These are phyloP conservation scores for Colletotrichum agaves DNA, from an alignment of 2,329 filamentous ascomycete species.

Conservation along the genomic window DNA sequence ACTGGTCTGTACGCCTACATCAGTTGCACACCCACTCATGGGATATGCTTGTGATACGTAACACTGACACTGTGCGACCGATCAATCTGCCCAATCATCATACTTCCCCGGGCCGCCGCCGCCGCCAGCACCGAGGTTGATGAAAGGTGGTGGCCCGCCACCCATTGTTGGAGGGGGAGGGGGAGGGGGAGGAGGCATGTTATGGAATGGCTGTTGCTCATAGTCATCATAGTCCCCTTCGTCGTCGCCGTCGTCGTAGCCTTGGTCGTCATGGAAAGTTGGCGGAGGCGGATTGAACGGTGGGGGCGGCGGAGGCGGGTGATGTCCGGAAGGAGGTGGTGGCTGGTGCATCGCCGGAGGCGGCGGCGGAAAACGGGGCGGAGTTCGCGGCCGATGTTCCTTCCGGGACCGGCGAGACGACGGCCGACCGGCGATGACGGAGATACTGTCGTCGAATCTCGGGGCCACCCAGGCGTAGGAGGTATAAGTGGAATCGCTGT, in stretches of 20 bases:
- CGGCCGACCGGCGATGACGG: constrained; percentile 29
- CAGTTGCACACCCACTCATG: not conserved
- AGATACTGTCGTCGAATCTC: constrained; percentile 35
- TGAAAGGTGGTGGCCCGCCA: constrained; percentile 30
- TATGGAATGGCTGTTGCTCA: not conserved
- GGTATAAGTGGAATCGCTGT: constrained; percentile 25
- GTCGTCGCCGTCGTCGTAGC: not conserved
- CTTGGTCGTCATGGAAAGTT: constrained; percentile 8
- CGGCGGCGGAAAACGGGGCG: constrained; percentile 18
- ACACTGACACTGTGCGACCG: too few species aligned
- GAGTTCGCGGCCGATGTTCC: not conserved
- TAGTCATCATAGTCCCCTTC: not conserved
- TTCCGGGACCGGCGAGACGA: constrained; percentile 16
- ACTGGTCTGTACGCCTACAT: not conserved
- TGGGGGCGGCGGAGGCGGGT: constrained; percentile 21
- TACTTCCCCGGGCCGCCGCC: constrained; percentile 31
- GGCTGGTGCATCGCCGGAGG: constrained; percentile 5
- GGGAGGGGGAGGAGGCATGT: not conserved
- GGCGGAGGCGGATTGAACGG: constrained; percentile 8
- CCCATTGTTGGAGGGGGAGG: not conserved
- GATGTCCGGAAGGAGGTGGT: not conserved
- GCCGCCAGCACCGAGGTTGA: constrained; percentile 31
- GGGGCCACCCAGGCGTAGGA: constrained; percentile 35
- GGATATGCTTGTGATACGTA: not conserved
- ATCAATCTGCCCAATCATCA: not conserved